A percentile compares a stretch with the other conserved stretches of the same genome.
phyloP scores from a whole-genome alignment of 306 rosid species.

The Rosa rugosa region DNA sequence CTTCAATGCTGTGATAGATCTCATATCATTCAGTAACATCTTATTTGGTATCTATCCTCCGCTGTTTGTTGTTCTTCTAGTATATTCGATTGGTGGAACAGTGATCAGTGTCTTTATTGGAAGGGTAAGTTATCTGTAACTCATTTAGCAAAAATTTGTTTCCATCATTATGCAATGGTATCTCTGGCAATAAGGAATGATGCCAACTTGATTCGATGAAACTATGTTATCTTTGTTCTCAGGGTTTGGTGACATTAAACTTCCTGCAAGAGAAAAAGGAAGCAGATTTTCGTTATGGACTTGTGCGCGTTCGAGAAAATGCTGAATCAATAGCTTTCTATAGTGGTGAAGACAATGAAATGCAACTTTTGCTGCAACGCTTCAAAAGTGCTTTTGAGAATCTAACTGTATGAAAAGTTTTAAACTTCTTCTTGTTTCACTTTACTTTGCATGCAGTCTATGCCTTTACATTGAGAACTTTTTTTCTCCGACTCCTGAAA shows the following conservation, averaged over 20 bases:
- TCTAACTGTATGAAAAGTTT: constrained; percentile 58
- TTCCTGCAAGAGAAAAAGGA: constrained; percentile 99
- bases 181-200: constrained; percentile 8
- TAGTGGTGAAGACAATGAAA: constrained; percentile 87
- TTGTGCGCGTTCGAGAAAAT: constrained; percentile 92
- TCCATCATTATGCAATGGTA: background rate
- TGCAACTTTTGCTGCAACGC: constrained; percentile 87
- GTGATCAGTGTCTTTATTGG: constrained; percentile 86
- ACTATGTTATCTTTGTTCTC: constrained; percentile 28
- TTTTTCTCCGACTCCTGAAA: background rate
- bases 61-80: constrained; percentile 73
- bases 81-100: constrained; percentile 91
- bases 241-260: constrained; percentile 84
- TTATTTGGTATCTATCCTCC: constrained; percentile 94
- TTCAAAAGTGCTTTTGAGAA: constrained; percentile 92
- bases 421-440: constrained; percentile 19
- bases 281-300: constrained; percentile 99
- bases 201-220: constrained; percentile 14
- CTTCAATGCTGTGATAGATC: constrained; percentile 83
- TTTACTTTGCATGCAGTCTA: background rate
- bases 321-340: constrained; percentile 98
- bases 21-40: constrained; percentile 91
- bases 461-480: constrained; percentile 1
- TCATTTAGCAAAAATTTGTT: background rate
- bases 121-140: constrained; percentile 49